Evolutionary conservation across 257 asterid genomes (phyloP), one percentile per base, ranked within the genome.

Genomic region (Knoxia roxburghii): DNA sequence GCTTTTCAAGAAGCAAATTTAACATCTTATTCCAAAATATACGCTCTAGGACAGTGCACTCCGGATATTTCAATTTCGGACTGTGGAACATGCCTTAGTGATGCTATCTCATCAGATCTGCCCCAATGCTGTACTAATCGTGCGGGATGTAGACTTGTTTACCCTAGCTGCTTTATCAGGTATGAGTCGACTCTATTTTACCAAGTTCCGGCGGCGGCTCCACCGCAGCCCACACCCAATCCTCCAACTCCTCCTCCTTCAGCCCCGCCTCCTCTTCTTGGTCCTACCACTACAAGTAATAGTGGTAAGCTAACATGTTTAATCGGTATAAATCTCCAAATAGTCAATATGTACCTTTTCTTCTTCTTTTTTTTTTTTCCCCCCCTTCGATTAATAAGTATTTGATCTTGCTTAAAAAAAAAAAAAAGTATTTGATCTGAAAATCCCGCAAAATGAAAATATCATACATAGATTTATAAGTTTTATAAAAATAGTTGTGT

Each of bases 41-140:
- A 50, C 43, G 30, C 61, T 5, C 61, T 70, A 0, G 72, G 35
- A 7, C 73, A 75, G 64, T 75, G 79, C 49, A 64, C 72, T 13
- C 75, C 75, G 9, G 79, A 75, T 65, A 45, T 75, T 48, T 52
- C 80, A 8, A 17, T 1, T 0, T 14, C 6, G 6, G 74, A 76
- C 6, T 72, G 77, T 53, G 7, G 10, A 0, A 12, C 21, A 0
- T 76, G 80, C 62, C 65, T 76, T n/a, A 21, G 24, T 12, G 0
- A 2, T 1, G 64, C 52, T 12, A 62, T 62, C n/a, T n/a, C n/a
- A n/a, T 10, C 6, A 7, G 0, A 0, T 1, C 17, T 70, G 1
- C 72, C 71, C 0, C 0, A 0, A 0, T 67, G 59, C 45, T 58
- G 77, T 23, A 11, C 0, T 30, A 63, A 46, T 6, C 15, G 0